A percentile compares a stretch with the other conserved stretches of the same genome.
Evolutionary conservation across 176 grass and related monocot species (phyloP).

Genomic region (Lolium multiflorum): DNA sequence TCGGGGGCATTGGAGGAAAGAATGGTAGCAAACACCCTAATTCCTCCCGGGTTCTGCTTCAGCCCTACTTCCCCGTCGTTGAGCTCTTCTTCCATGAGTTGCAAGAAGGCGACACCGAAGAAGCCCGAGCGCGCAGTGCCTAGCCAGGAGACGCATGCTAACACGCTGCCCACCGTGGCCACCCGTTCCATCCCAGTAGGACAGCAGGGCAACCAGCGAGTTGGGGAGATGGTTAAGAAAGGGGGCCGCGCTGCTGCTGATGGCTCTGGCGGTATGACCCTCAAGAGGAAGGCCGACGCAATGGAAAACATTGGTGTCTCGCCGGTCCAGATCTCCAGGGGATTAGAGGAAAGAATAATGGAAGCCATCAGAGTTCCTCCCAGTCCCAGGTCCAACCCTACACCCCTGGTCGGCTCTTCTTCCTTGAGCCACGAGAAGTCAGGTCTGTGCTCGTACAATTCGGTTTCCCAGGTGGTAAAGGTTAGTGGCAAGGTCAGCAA

Average conservation of each 20-base stretch:
- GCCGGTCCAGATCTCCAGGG: neutral
- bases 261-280: neutral
- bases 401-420: neutral
- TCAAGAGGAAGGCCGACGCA: constrained; percentile 16
- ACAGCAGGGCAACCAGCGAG: neutral
- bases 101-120: neutral
- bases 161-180: neutral
- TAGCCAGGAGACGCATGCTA: no score
- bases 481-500: no score
- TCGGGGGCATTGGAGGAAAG: neutral
- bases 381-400: neutral
- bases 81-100: neutral
- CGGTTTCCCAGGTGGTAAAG: no score
- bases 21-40: neutral
- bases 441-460: no score
- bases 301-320: neutral
- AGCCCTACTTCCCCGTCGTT: no score
- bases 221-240: neutral
- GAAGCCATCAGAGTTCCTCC: neutral
- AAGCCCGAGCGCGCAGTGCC: no score
- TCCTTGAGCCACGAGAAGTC: no score
- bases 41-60: neutral
- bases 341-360: neutral
- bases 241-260: neutral
- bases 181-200: neutral